Evolutionary conservation across 257 asterid genomes (phyloP).

Genomic region (Przewalskia tangutica): DNA sequence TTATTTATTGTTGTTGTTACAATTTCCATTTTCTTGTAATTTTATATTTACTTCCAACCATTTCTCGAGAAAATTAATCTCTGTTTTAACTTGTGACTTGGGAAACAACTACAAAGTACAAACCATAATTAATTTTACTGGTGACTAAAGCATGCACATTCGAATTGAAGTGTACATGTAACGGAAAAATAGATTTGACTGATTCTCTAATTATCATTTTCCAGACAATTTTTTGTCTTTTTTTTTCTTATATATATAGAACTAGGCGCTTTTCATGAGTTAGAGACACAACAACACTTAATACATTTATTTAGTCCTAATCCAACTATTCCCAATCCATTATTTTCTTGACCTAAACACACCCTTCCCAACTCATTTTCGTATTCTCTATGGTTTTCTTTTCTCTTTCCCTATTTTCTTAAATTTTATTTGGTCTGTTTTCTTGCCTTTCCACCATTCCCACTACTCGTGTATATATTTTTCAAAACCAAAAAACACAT

Average conservation of each 20-base stretch:
- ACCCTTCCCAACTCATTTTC: neutral
- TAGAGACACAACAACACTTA: neutral
- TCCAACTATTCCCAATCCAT: neutral
- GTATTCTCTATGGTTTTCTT: neutral
- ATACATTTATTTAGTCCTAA: neutral
- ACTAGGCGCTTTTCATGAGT: neutral
- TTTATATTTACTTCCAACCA: too few relatives aligned
- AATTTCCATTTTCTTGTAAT: too few relatives aligned
- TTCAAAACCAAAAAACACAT: neutral
- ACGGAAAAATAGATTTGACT: neutral
- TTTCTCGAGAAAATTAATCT: too few relatives aligned
- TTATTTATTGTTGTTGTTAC: too few relatives aligned
- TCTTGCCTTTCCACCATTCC: neutral
- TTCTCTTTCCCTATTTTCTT: neutral
- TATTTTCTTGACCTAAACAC: constrained; percentile 4
- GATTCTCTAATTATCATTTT: neutral
- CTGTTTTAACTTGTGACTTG: too few relatives aligned
- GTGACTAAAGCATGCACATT: neutral
- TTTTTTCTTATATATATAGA: neutral
- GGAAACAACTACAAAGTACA: neutral
- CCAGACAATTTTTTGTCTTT: neutral
- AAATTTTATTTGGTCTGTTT: neutral
- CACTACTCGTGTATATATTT: neutral
- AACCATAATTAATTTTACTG: neutral
- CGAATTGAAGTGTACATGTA: neutral